Evolutionary conservation across 2,329 filamentous ascomycete genomes (phyloP).

Genomic region (Xylariales sp.): DNA sequence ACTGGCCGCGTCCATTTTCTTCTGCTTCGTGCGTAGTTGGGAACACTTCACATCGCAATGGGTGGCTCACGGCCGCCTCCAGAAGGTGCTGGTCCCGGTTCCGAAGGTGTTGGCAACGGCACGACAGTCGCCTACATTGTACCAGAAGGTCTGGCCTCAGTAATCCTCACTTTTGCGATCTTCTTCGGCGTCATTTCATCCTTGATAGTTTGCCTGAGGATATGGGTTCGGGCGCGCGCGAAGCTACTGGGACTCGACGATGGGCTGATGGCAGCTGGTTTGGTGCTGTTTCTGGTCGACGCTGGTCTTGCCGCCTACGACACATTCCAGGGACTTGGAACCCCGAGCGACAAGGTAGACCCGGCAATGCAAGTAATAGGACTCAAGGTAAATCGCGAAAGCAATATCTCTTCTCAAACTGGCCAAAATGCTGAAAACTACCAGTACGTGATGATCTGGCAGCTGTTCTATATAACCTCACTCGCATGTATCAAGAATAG

Average conservation of each 20-base stretch:
- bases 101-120: too few relatives aligned
- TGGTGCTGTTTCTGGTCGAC: constrained; percentile 1
- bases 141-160: constrained; percentile 1
- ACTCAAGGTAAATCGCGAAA: not conserved
- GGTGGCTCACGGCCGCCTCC: too few relatives aligned
- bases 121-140: not conserved
- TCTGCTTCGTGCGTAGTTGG: too few relatives aligned
- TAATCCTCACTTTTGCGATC: constrained; percentile 2
- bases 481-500: constrained; percentile 8
- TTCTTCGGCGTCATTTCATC: constrained; percentile 5
- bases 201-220: not conserved
- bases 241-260: constrained; percentile 5
- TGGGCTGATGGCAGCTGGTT: constrained; percentile 1
- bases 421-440: not conserved
- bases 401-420: not conserved
- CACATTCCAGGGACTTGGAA: constrained; percentile 6
- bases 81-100: too few relatives aligned
- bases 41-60: too few relatives aligned
- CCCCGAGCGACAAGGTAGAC: not conserved
- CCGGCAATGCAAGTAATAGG: not conserved
- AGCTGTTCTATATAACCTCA: constrained; percentile 7
- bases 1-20: too few relatives aligned
- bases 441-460: constrained; percentile 10
- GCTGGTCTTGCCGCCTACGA: constrained; percentile 4
- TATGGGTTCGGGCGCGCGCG: constrained; percentile 4